Base-by-base conservation (phyloP, 2,329 filamentous ascomycete genomes). In the Chaetomiaceae sp. region DNA sequence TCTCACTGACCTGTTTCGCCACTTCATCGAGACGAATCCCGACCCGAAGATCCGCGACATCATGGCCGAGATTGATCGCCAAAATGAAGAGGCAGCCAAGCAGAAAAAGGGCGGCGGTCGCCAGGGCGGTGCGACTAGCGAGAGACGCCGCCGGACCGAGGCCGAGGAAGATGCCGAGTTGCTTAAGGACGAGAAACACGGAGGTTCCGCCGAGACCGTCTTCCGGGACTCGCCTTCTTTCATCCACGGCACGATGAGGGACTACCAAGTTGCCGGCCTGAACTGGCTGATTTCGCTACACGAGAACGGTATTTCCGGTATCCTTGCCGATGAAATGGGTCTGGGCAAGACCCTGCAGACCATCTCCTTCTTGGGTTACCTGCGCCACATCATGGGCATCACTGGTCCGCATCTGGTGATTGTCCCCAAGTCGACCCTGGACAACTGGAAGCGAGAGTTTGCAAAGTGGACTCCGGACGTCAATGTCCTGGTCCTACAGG, bases 371-470 rank as follows among this genome's bases (percentile, higher is more conserved):
- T 73, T 99, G 30, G 93, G 93, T 3, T 99, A 99, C 65, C 76
- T 99, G 38, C 85, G 93, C 63, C 93, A 95, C 69, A 82, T 96
- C 54, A 86, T 89, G 70, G 89, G 83, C 55, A 97, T 91, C 60
- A 89, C 81, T 6, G 93, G 93, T 0, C 93, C 93, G 5, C 93
- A 99, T 71, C 75, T 99, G 38, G 81, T 99, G 46, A 87, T 82
- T 5, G 93, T 99, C 5, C 93, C 93, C 37, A 99, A 99, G 67
- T 97, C 93, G 12, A 99, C 93, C 0, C 79, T 99, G 6, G 92
- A 99, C 72, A 99, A 99, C 70, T 99, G 93, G 93, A 89, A 91
- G 71, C 84, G 93, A 61, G 93, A 99, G 67, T 97, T 97, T 66
- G 79, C 79, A 48, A 88, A 75, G 65, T 99, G 93, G 93, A 96